Evolutionary conservation across 75 land plant genomes (phyloP).

Genomic region (Picea glauca): DNA sequence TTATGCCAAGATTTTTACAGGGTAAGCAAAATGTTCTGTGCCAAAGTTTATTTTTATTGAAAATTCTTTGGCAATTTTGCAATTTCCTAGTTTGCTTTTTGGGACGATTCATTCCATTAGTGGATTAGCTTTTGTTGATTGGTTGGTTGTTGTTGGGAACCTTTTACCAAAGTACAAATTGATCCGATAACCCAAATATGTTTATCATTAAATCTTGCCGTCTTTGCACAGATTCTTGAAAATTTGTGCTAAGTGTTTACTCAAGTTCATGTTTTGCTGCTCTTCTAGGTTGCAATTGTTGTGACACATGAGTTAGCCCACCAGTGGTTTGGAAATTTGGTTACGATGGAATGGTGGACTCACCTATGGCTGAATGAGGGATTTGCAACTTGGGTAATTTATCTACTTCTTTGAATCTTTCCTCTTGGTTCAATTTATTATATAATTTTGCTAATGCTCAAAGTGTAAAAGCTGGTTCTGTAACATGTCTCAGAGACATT

Average conservation of each 20-base stretch:
- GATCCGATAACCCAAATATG: not conserved
- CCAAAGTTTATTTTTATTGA: too few relatives aligned
- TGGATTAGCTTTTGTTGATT: not conserved
- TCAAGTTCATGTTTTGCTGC: not conserved
- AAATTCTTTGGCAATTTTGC: not conserved
- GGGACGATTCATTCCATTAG: not conserved
- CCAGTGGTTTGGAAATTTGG: conserved; percentile 99
- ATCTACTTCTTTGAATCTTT: not conserved
- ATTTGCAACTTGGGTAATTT: conserved; percentile 96
- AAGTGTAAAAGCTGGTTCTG: not conserved
- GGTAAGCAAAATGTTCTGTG: too few relatives aligned
- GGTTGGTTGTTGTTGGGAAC: not conserved
- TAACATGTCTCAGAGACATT: not conserved
- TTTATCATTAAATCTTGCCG: not conserved
- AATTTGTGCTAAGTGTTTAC: not conserved
- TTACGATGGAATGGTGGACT: conserved; percentile 99
- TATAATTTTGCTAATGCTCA: not conserved
- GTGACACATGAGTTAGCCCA: conserved; percentile 99
- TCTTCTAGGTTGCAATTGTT: conserved; percentile 77
- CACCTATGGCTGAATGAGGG: conserved; percentile 99
- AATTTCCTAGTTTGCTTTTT: not conserved
- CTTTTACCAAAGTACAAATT: not conserved
- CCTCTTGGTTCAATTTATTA: not conserved
- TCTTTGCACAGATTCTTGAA: not conserved
- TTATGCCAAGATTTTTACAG: not conserved